Base-by-base conservation (phyloP, 2,329 filamentous ascomycete species). In the Cladophialophora immunda region DNA sequence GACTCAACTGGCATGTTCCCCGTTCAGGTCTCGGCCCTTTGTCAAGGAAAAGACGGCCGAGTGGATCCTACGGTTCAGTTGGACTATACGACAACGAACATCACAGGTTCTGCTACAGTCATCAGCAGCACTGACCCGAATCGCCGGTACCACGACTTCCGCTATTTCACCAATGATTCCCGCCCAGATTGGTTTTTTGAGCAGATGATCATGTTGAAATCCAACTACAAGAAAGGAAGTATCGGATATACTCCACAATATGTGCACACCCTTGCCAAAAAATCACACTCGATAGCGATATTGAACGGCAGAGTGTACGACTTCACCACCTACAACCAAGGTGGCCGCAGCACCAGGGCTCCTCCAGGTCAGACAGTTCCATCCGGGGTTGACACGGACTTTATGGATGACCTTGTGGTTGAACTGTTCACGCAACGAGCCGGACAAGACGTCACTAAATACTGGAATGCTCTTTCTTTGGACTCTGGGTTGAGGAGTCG, bases 1-100 rank as follows among this genome's bases (percentile, higher is more conserved):
- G 96, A 99, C 75, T 90, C 94, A n/a, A 96, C 92, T 25, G 83
- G 86, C 45, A 85, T 99, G 11, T 99, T 99, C 81, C 95, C 96
- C 0, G 85, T 99, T 0, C 95, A 99, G 77, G 94, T 99, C 17
- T 96, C 91, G 4, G 93, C 94, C 52, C 85, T 99, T 41, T 99
- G 95, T 79, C 87, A 91, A 67, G 95, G 94, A 66, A 87, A 86
- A 34, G 84, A 89, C 70, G 92, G 90, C 25, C 76, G 74, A 1
- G 89, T 91, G 56, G 85, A 92, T 74, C 86, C 86, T 3, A 85
- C 88, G 50, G 92, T 99, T n/a, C 90, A 91, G 55, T 85, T 99
- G 30, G 91, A 94, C 78, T 98, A 94, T 80, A 89, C 89, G 70
- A 87, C 85, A 41, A 88, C 87, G 68, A 99, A 99, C 78, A 84